A percentile compares a stretch with the other conserved stretches of the same genome.
Conservation (phyloP, 768 basidiomycete species). For the Xerocomellus dryophilus region DNA sequence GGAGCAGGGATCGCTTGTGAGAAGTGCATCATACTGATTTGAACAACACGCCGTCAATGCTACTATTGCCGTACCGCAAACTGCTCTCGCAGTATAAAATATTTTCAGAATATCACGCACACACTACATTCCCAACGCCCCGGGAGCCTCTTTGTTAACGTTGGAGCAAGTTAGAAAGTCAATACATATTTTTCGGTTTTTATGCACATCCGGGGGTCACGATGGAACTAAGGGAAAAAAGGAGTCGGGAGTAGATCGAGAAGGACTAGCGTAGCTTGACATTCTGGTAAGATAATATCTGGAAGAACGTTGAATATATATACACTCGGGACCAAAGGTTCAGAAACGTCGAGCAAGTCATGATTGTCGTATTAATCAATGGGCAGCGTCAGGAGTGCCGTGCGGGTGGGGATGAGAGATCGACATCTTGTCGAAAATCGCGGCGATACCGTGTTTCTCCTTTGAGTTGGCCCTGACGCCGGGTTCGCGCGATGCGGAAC, state of each 20-base stretch:
- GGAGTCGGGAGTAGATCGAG: background rate
- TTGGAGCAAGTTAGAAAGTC: too few species aligned
- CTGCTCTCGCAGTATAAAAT: too few species aligned
- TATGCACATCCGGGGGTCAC: too few species aligned
- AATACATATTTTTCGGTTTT: too few species aligned
- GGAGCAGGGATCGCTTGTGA: background rate
- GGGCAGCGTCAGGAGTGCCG: background rate
- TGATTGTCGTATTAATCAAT: background rate
- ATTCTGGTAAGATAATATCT: constrained; percentile 3
- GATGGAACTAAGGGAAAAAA: too few species aligned
- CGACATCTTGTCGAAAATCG: constrained; percentile 25
- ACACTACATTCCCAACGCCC: too few species aligned
- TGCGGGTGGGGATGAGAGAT: constrained; percentile 22
- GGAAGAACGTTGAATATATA: background rate
- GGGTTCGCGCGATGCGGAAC: constrained; percentile 34
- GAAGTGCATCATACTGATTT: background rate
- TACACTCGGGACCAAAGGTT: background rate
- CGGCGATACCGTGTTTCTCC: constrained; percentile 32
- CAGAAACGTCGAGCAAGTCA: background rate
- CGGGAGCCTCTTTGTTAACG: too few species aligned
- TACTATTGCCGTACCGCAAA: too few species aligned
- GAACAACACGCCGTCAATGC: too few species aligned
- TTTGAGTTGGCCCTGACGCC: constrained; percentile 22
- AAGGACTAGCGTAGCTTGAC: background rate
- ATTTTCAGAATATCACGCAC: too few species aligned